Percentiles rank a stretch among this genome's conserved stretches.
Conservation (phyloP, 2,329 filamentous ascomycete genomes). For the Daldinia eschscholtzii region DNA sequence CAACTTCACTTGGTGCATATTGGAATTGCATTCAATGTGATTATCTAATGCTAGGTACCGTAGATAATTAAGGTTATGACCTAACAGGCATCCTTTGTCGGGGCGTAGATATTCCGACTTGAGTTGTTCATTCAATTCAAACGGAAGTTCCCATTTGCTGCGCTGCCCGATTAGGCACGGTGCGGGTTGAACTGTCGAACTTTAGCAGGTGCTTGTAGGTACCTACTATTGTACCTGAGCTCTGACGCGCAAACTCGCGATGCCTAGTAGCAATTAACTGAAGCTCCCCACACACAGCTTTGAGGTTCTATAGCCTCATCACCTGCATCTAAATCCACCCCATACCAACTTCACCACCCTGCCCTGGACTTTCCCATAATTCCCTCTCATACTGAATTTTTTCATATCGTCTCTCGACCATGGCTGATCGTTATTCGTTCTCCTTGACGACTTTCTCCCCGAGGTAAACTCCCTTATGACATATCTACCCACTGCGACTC, state of each 20-base stretch:
- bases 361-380: conserved; percentile 13
- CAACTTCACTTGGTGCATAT: conserved; percentile 5
- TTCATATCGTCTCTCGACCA: conserved; percentile 58
- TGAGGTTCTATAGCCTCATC: conserved; percentile 40
- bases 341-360: conserved; percentile 25
- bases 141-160: conserved; percentile 1
- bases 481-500: conserved; percentile 51
- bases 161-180: conserved; percentile 1
- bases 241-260: conserved; percentile 50
- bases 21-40: not conserved
- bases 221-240: conserved; percentile 32
- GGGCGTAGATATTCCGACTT: not conserved
- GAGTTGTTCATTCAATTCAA: not conserved
- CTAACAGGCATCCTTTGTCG: not conserved
- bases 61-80: not conserved
- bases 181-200: conserved; percentile 7
- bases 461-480: conserved; percentile 74
- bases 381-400: conserved; percentile 30
- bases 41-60: not conserved
- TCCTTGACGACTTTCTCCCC: conserved; percentile 99
- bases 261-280: conserved; percentile 46
- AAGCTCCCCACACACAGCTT: conserved; percentile 44
- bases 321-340: conserved; percentile 31
- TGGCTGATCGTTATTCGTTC: conserved; percentile 99
- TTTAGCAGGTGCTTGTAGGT: not conserved